These are phyloP conservation scores for Exophiala xenobiotica DNA, from an alignment of 2,329 filamentous ascomycete genomes.

Conservation along the genomic window DNA sequence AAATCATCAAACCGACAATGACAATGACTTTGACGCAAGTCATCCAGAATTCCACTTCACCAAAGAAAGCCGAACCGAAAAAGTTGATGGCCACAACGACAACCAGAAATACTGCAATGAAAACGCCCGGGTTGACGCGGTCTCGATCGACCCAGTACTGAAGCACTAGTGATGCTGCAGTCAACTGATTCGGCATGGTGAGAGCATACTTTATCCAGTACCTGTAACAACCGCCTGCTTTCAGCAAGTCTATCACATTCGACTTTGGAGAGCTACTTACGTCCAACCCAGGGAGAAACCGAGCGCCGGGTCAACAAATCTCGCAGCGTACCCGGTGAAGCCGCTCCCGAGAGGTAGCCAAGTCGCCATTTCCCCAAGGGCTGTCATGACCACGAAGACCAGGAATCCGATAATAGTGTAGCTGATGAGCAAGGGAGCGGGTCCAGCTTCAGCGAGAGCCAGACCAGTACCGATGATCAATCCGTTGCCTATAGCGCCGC, in stretches of 20 bases:
- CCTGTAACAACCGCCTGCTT: slow-evolving; percentile 64
- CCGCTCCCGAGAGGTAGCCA: slow-evolving; percentile 86
- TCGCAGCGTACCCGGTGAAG: slow-evolving; percentile 85
- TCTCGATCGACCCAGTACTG: slow-evolving; percentile 58
- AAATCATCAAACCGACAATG: slow-evolving; percentile 77
- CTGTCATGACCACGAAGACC: slow-evolving; percentile 88
- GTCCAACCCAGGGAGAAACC: slow-evolving; percentile 48
- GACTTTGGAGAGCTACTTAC: too few species aligned
- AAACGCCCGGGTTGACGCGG: too few species aligned
- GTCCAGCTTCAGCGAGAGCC: slow-evolving; percentile 64
- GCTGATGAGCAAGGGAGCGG: slow-evolving; percentile 73
- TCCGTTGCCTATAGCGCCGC: slow-evolving; percentile 85
- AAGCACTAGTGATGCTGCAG: slow-evolving; percentile 61
- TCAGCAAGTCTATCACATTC: too few species aligned
- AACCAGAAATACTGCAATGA: too few species aligned
- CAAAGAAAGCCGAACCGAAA: slow-evolving; percentile 3
- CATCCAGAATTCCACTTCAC: slow-evolving; percentile 44
- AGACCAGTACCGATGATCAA: slow-evolving; percentile 80
- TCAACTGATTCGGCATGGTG: slow-evolving; percentile 62
- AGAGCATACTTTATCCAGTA: slow-evolving; percentile 60
- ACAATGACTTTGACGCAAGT: slow-evolving; percentile 40
- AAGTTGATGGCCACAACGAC: neutral
- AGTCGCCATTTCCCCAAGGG: slow-evolving; percentile 88
- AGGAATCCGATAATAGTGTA: slow-evolving; percentile 78
- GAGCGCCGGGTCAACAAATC: slow-evolving; percentile 78